Percentiles rank a stretch among this genome's conserved stretches.
Conservation (phyloP, 345 rosid species). For the Eutrema heterophyllum region DNA sequence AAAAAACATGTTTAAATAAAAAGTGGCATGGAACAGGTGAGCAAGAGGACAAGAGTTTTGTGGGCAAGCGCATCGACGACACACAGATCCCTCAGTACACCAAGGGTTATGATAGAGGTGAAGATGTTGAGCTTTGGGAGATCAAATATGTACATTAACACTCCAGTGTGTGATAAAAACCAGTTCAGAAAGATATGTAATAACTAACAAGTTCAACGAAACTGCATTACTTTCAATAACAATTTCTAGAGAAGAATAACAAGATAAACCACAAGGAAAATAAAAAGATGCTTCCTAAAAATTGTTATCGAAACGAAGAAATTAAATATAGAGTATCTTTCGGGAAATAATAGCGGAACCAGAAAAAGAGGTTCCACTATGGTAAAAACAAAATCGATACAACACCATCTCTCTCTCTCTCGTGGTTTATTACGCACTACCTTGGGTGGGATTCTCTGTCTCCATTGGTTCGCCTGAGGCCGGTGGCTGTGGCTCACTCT, state of each 20-base stretch:
- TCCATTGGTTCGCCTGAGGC: constrained; percentile 72
- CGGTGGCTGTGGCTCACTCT: constrained; percentile 42
- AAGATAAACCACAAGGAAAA: background rate
- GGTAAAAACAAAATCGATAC: constrained; percentile 9
- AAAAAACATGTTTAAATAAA: background rate
- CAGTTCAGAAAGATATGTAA: background rate
- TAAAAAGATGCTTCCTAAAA: background rate
- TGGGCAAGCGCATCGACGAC: constrained; percentile 50
- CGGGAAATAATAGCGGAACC: background rate
- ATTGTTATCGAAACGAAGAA: background rate
- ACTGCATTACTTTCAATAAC: background rate
- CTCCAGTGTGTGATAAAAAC: background rate
- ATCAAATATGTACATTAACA: constrained; percentile 35
- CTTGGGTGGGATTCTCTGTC: constrained; percentile 42
- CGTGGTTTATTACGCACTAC: background rate
- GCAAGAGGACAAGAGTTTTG: constrained; percentile 31
- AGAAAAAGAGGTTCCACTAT: background rate
- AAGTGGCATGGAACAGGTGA: constrained; percentile 5
- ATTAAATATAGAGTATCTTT: background rate
- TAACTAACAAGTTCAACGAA: background rate
- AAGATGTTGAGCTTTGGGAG: constrained; percentile 81
- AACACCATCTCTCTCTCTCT: background rate
- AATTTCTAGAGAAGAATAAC: background rate
- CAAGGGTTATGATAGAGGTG: constrained; percentile 56
- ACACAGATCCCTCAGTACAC: constrained; percentile 53